Conservation (phyloP, 306 rosid species). For the Quillaja saponaria region DNA sequence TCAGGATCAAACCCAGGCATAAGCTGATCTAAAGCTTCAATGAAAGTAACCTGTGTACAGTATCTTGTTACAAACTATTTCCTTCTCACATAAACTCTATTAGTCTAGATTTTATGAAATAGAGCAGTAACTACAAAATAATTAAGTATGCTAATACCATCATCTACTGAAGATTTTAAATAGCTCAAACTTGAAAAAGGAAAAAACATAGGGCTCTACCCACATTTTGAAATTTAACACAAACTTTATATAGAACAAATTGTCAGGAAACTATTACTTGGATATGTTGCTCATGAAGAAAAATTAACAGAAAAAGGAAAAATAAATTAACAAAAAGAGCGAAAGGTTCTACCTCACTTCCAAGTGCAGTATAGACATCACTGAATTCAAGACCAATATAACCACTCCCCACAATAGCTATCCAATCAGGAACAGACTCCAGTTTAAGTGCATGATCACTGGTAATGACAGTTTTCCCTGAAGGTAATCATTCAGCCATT, state of each 20-base stretch:
- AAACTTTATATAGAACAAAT: conserved; percentile 12
- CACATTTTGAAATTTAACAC: conserved; percentile 4
- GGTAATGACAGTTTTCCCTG: conserved; percentile 98
- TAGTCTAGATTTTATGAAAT: conserved; percentile 12
- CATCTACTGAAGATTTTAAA: conserved; percentile 1
- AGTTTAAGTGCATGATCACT: conserved; percentile 98
- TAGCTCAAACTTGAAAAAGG: too few relatives aligned
- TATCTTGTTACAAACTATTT: conserved; percentile 25
- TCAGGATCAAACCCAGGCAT: conserved; percentile 99
- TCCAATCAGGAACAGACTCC: conserved; percentile 97
- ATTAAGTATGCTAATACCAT: conserved; percentile 4
- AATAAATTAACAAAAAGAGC: conserved; percentile 16
- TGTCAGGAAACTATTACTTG: conserved; percentile 9
- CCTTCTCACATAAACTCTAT: conserved; percentile 14
- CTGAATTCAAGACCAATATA: conserved; percentile 99
- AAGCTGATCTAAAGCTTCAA: conserved; percentile 97
- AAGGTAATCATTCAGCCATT: conserved; percentile 28
- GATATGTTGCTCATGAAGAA: conserved; percentile 20
- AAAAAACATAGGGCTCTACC: not conserved
- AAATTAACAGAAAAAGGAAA: conserved; percentile 13
- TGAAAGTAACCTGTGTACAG: conserved; percentile 84
- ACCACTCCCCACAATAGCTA: conserved; percentile 97
- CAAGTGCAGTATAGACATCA: conserved; percentile 97
- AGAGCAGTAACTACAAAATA: conserved; percentile 20
- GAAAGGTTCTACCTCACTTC: conserved; percentile 79